Evolutionary conservation across 2,329 filamentous ascomycete species (phyloP).

Genomic region (Aspergillus glaucus): DNA sequence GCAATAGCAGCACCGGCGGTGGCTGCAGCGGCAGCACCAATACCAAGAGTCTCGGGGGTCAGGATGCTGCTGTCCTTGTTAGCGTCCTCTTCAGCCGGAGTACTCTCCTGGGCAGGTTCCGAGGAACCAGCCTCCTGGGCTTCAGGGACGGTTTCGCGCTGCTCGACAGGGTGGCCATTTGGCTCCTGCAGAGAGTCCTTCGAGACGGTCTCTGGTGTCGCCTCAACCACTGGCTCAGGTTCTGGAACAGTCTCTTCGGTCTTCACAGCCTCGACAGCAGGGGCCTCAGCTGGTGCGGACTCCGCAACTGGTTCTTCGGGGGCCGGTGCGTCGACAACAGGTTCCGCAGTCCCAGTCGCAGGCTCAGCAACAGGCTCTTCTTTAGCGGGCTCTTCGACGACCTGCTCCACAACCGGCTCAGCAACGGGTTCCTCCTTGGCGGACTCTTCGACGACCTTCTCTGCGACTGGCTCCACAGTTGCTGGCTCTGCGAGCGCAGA

Average conservation of each 20-base stretch:
- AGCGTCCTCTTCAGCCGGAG: conserved; percentile 6
- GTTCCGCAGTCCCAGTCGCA: conserved; percentile 4
- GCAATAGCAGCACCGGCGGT: conserved; percentile 19
- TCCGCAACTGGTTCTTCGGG: conserved; percentile 3
- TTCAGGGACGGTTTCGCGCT: background rate
- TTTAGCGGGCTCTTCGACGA: conserved; percentile 4
- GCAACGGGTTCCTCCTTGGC: conserved; percentile 3
- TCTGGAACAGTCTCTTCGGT: background rate
- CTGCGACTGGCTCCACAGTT: background rate
- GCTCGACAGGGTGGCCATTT: background rate
- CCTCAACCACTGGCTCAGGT: background rate
- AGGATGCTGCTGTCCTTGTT: conserved; percentile 14
- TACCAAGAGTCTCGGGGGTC: conserved; percentile 20
- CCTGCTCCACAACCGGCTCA: conserved; percentile 3
- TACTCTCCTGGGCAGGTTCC: conserved; percentile 8
- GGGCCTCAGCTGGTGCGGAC: background rate
- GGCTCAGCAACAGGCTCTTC: conserved; percentile 7
- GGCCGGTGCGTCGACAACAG: conserved; percentile 1
- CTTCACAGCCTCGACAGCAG: background rate
- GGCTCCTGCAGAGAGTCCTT: background rate
- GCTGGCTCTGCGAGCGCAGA: no score
- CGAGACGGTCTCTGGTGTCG: background rate
- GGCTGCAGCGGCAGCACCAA: conserved; percentile 19
- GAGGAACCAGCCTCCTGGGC: background rate
- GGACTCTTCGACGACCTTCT: conserved; percentile 4